These are phyloP conservation scores for Cardamine chenopodiifolia DNA, from an alignment of 345 rosid species.

Conservation along the genomic window DNA sequence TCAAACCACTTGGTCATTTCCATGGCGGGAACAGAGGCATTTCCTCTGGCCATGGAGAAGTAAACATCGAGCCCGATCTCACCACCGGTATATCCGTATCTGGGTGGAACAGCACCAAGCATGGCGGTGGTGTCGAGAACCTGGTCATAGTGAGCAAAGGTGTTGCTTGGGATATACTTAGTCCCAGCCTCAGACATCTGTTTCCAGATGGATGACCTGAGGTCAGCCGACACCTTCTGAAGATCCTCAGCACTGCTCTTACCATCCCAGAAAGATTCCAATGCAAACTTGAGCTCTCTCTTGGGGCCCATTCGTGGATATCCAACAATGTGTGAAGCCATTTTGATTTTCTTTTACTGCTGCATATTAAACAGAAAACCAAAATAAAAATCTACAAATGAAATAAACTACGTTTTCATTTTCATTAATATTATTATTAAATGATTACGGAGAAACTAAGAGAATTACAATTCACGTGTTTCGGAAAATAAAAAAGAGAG, in stretches of 20 bases:
- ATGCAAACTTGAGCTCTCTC: slow-evolving; percentile 98
- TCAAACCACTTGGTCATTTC: slow-evolving; percentile 99
- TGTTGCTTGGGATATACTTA: slow-evolving; percentile 93
- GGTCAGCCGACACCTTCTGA: slow-evolving; percentile 89
- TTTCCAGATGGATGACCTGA: slow-evolving; percentile 91
- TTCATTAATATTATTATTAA: slow-evolving; percentile 12
- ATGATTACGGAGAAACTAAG: background rate
- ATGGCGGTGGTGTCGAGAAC: slow-evolving; percentile 93
- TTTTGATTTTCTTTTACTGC: slow-evolving; percentile 46
- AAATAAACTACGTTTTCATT: background rate
- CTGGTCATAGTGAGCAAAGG: slow-evolving; percentile 90
- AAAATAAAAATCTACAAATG: slow-evolving; percentile 10
- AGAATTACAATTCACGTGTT: slow-evolving; percentile 20
- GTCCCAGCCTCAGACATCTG: slow-evolving; percentile 89
- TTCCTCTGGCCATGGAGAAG: slow-evolving; percentile 99
- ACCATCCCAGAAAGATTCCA: slow-evolving; percentile 99
- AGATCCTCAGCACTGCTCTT: slow-evolving; percentile 94
- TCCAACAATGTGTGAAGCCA: slow-evolving; percentile 99
- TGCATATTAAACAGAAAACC: slow-evolving; percentile 4
- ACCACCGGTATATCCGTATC: slow-evolving; percentile 82
- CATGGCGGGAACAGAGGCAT: slow-evolving; percentile 96
- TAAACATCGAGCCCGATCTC: slow-evolving; percentile 83
- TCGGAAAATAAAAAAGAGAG: background rate
- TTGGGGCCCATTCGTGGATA: slow-evolving; percentile 99
- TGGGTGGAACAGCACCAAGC: slow-evolving; percentile 97